Evolutionary conservation across 805 yeast genomes (phyloP).

Genomic region (Starmerella roubikii): DNA sequence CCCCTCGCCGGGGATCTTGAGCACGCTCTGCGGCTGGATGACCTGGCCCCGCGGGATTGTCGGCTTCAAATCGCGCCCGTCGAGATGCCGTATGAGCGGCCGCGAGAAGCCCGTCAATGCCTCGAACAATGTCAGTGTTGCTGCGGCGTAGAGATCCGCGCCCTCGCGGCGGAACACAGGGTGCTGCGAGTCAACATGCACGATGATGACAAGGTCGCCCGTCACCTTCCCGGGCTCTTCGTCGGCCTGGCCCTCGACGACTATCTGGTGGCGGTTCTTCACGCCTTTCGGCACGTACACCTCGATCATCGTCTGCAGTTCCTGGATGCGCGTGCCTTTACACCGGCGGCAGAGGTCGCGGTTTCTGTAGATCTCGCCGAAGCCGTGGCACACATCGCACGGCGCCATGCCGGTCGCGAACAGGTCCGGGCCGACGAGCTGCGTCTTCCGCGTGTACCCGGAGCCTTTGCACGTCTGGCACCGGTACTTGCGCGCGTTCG

Average conservation of each 20-base stretch:
- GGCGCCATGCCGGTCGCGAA: slow-evolving; percentile 46
- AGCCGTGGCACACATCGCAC: slow-evolving; percentile 61
- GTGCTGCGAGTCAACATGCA: slow-evolving; percentile 37
- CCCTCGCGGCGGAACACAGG: slow-evolving; percentile 41
- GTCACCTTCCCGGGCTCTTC: slow-evolving; percentile 54
- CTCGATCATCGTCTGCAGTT: slow-evolving; percentile 59
- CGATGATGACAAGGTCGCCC: slow-evolving; percentile 63
- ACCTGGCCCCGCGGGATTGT: slow-evolving; percentile 68
- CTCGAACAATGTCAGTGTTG: slow-evolving; percentile 57
- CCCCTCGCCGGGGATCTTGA: slow-evolving; percentile 19
- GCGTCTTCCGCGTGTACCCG: slow-evolving; percentile 47
- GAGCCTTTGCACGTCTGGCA: slow-evolving; percentile 64
- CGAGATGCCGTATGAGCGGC: slow-evolving; percentile 56
- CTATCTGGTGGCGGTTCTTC: slow-evolving; percentile 44
- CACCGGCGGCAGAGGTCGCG: slow-evolving; percentile 74
- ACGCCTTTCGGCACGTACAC: slow-evolving; percentile 68
- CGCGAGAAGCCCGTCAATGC: slow-evolving; percentile 71
- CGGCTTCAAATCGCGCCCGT: slow-evolving; percentile 57
- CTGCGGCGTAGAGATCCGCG: slow-evolving; percentile 48
- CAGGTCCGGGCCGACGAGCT: slow-evolving; percentile 61
- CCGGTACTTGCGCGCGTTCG: slow-evolving; percentile 38
- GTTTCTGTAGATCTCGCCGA: slow-evolving; percentile 43
- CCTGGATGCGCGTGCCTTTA: slow-evolving; percentile 45
- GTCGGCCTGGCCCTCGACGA: slow-evolving; percentile 60
- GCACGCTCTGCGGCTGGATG: slow-evolving; percentile 17